phyloP scores from a whole-genome alignment of 306 rosid genomes.

The Prunus armeniaca region DNA sequence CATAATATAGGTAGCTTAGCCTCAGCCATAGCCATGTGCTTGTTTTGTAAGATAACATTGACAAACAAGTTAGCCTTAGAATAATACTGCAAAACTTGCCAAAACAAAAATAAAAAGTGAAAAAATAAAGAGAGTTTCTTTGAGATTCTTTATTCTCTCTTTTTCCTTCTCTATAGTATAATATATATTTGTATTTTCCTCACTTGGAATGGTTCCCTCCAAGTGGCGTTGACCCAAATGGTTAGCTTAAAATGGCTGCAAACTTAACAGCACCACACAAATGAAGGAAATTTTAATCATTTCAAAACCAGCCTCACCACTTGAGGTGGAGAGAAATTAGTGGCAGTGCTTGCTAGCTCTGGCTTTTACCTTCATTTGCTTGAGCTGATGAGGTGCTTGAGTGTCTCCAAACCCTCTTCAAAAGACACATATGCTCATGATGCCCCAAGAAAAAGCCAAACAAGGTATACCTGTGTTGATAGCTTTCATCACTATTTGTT shows the following conservation, averaged over 20 bases:
- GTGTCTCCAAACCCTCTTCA: slow-evolving; percentile 55
- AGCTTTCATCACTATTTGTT: slow-evolving; percentile 37
- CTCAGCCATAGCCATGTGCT: slow-evolving; percentile 41
- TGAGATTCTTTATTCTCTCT: slow-evolving; percentile 12
- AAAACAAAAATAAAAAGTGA: slow-evolving; percentile 14
- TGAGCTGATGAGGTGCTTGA: slow-evolving; percentile 5
- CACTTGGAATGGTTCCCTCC: background rate
- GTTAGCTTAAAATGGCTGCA: slow-evolving; percentile 37
- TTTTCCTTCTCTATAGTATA: background rate
- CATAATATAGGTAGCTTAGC: slow-evolving; percentile 14
- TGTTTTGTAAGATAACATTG: slow-evolving; percentile 15
- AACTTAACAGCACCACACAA: slow-evolving; percentile 17
- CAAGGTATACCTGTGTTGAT: slow-evolving; percentile 35
- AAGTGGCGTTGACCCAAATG: slow-evolving; percentile 29
- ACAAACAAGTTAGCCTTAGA: slow-evolving; percentile 14
- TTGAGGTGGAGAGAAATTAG: slow-evolving; percentile 5
- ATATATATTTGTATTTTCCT: background rate
- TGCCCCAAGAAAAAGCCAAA: slow-evolving; percentile 38
- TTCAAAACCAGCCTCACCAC: slow-evolving; percentile 10
- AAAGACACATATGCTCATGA: slow-evolving; percentile 38
- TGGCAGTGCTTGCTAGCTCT: background rate
- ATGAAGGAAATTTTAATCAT: slow-evolving; percentile 16
- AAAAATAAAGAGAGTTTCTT: slow-evolving; percentile 5
- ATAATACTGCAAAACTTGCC: slow-evolving; percentile 13
- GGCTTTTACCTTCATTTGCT: background rate